Evolutionary conservation across 164 flowering plant species (phyloP), one percentile per base, ranked within the genome.

Genomic region (Umbellularia californica): DNA sequence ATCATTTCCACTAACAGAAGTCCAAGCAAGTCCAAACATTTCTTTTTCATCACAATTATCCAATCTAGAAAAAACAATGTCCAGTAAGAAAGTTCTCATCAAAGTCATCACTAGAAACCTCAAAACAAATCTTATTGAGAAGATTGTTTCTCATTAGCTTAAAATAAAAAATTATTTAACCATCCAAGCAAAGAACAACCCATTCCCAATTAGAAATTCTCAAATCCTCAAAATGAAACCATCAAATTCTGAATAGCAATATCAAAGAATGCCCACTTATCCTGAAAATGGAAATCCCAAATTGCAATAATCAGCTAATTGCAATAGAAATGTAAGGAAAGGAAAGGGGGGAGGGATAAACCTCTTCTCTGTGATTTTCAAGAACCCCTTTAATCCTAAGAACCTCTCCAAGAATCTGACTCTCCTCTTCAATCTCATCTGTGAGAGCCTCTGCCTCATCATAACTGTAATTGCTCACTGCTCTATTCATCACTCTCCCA

Each of bases 361-460:
- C 98, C 98, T 90, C 89, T 51, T 91, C 86, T 82, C 78, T 72
- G 75, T 66, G 22, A 80, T 89, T 88, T 12, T 65, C 66, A 25
- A 96, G 79, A 74, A 91, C 50, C 62, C 84, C 90, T 77, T 90
- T 92, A 76, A 96, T 92, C 86, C 97, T 89, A 50, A 84, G 74
- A 70, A 96, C 97, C 85, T 96, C 98, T 15, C 77, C 86, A 77
- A 85, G 76, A 77, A 78, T 70, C 79, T 79, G 85, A 65, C 76
- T 81, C 81, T 81, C 90, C 78, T 91, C 90, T 70, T 96, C 99
- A 82, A 95, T 86, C 82, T 87, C 98, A 79, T 92, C 95, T 22
- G 90, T 93, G 84, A 92, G 80, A 5, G 95, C 97, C 82, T 92
- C 99, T 20, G 91, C 98, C 63, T 89, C 98, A 60, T 86, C 95